These are phyloP conservation scores for Blastobotrys americana DNA, from an alignment of 805 yeast species.

Conservation along the genomic window DNA sequence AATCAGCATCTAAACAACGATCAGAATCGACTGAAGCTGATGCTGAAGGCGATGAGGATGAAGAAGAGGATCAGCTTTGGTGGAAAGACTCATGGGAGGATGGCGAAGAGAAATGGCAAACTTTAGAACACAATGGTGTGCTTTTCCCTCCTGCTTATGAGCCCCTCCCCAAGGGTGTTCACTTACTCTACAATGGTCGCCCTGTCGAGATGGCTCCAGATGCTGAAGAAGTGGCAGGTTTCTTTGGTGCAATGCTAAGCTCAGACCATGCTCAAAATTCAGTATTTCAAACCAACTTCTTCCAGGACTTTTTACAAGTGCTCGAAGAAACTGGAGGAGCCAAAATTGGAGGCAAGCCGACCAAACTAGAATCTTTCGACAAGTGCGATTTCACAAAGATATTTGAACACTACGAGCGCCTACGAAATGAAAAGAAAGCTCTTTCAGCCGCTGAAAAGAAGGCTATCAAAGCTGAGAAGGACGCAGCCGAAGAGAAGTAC, in stretches of 20 bases:
- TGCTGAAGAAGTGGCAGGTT: slow-evolving; percentile 97
- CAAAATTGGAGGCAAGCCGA: slow-evolving; percentile 29
- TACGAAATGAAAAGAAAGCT: slow-evolving; percentile 64
- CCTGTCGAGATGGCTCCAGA: slow-evolving; percentile 67
- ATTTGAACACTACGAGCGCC: slow-evolving; percentile 58
- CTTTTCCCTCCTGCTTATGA: slow-evolving; percentile 89
- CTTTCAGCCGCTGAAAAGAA: slow-evolving; percentile 71
- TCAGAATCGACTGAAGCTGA: slow-evolving; percentile 14
- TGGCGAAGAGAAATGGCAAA: slow-evolving; percentile 77
- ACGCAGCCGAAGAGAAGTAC: slow-evolving; percentile 68
- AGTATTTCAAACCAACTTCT: slow-evolving; percentile 79
- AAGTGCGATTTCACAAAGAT: slow-evolving; percentile 76
- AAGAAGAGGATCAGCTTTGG: slow-evolving; percentile 76
- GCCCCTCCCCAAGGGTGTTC: slow-evolving; percentile 72
- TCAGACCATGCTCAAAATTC: slow-evolving; percentile 87
- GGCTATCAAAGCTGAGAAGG: slow-evolving; percentile 61
- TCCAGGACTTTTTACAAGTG: slow-evolving; percentile 65
- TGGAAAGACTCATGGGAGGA: slow-evolving; percentile 56
- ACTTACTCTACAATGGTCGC: slow-evolving; percentile 65
- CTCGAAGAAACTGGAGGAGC: slow-evolving; percentile 66
- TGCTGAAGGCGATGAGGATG: slow-evolving; percentile 44
- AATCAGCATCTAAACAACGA: slow-evolving; percentile 9
- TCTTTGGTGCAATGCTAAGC: slow-evolving; percentile 72
- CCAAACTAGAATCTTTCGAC: slow-evolving; percentile 48
- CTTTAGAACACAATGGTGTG: slow-evolving; percentile 83